These are phyloP conservation scores for Martiniozyma abietophila DNA, from an alignment of 805 yeast genomes.

Conservation along the genomic window DNA sequence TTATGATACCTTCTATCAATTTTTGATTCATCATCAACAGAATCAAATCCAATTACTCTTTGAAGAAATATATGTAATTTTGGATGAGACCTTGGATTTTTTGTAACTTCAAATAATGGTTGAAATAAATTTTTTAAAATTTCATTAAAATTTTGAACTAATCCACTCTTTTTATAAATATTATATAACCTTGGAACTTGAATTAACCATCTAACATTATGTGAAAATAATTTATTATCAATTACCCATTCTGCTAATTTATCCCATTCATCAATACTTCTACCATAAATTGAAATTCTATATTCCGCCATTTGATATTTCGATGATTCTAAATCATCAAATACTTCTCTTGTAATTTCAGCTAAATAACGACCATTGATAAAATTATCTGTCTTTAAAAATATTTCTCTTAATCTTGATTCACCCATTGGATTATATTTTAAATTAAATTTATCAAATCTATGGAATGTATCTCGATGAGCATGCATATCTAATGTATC, in stretches of 20 bases:
- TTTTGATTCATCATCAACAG: conserved; percentile 97
- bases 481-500: conserved; percentile 99
- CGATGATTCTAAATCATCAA: conserved; percentile 87
- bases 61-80: conserved; percentile 81
- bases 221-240: conserved; percentile 83
- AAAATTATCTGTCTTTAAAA: conserved; percentile 89
- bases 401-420: conserved; percentile 92
- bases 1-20: conserved; percentile 73
- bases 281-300: conserved; percentile 89
- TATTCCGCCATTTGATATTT: conserved; percentile 97
- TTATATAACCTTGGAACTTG: conserved; percentile 94
- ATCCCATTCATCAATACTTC: conserved; percentile 88
- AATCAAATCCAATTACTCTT: conserved; percentile 94
- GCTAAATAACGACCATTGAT: conserved; percentile 85
- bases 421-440: conserved; percentile 98
- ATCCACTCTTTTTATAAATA: conserved; percentile 68
- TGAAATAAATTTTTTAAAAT: conserved; percentile 69
- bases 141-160: conserved; percentile 65
- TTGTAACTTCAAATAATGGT: conserved; percentile 86
- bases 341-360: conserved; percentile 87
- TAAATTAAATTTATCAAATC: conserved; percentile 94
- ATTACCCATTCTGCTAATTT: conserved; percentile 91
- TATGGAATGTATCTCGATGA: conserved; percentile 93
- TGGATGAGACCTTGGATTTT: conserved; percentile 82
- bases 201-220: conserved; percentile 93